A percentile compares a stretch with the other conserved stretches of the same genome.
Evolutionary conservation across 2,329 filamentous ascomycete genomes (phyloP).

Genomic region (Colletotrichum echinochloae): DNA sequence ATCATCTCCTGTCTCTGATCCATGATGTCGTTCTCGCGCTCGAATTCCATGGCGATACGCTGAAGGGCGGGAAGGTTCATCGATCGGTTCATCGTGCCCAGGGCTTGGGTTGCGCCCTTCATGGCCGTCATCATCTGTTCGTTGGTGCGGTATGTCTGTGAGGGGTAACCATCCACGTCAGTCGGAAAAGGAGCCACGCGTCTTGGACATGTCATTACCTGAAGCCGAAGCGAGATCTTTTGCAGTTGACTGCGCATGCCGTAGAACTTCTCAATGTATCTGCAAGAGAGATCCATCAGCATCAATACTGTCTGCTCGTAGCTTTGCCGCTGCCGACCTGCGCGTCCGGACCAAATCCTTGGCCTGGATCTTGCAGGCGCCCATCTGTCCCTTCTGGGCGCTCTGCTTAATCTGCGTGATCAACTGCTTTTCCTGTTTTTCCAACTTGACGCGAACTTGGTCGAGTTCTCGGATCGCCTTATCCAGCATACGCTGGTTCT

Average conservation of each 20-base stretch:
- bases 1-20: constrained; percentile 99
- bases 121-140: constrained; percentile 99
- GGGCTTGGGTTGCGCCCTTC: constrained; percentile 93
- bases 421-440: constrained; percentile 98
- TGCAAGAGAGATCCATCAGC: constrained; percentile 47
- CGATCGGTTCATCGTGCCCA: constrained; percentile 96
- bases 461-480: constrained; percentile 98
- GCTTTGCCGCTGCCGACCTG: constrained; percentile 61
- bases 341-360: constrained; percentile 95
- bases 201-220: constrained; percentile 66
- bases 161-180: constrained; percentile 30
- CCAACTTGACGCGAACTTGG: constrained; percentile 92
- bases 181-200: neutral
- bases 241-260: constrained; percentile 97
- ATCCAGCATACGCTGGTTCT: constrained; percentile 96
- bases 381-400: constrained; percentile 97
- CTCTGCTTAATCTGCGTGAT: constrained; percentile 97
- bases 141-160: constrained; percentile 93
- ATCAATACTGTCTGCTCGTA: neutral
- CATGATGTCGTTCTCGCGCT: constrained; percentile 99
- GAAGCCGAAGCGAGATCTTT: constrained; percentile 93
- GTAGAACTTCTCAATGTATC: constrained; percentile 98
- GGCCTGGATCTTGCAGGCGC: constrained; percentile 97
- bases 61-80: constrained; percentile 98
- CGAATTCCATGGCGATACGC: constrained; percentile 98